Percentiles rank a stretch among this genome's conserved stretches.
Evolutionary conservation across 257 asterid species (phyloP).

Genomic region (Jaltomata sinuosa): DNA sequence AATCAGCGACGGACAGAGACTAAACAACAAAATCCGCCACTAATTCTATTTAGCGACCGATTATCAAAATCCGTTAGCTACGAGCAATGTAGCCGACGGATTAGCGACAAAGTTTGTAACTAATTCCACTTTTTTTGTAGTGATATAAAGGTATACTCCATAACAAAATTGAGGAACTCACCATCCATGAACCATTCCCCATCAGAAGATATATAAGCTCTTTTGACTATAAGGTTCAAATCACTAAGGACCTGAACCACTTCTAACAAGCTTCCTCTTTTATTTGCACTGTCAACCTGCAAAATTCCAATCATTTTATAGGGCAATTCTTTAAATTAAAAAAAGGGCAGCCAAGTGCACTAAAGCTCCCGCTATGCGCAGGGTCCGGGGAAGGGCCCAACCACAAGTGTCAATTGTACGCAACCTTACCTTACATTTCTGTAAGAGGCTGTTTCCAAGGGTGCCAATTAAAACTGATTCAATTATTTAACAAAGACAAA

Average conservation of each 20-base stretch:
- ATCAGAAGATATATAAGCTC: constrained; percentile 94
- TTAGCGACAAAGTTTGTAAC: neutral
- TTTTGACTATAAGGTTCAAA: constrained; percentile 56
- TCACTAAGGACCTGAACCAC: constrained; percentile 89
- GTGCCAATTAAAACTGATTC: neutral
- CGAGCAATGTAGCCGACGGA: too few relatives aligned
- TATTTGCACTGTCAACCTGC: constrained; percentile 87
- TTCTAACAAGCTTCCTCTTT: constrained; percentile 77
- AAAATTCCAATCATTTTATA: neutral
- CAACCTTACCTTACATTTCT: too few relatives aligned
- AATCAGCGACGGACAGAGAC: neutral
- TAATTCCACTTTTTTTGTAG: too few relatives aligned
- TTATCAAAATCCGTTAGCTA: neutral
- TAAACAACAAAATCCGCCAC: neutral
- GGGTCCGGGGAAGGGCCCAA: too few relatives aligned
- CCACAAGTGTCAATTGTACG: too few relatives aligned
- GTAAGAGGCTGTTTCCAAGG: too few relatives aligned
- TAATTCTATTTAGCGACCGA: neutral
- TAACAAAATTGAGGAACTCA: constrained; percentile 7
- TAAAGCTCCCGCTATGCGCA: too few relatives aligned
- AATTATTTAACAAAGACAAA: neutral
- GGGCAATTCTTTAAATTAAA: neutral
- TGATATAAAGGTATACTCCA: neutral
- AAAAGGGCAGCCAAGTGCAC: too few relatives aligned
- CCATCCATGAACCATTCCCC: constrained; percentile 99